Evolutionary conservation across 148 eudicot species (phyloP), one percentile per base, ranked within the genome.

Genomic region (Cornus controversa): DNA sequence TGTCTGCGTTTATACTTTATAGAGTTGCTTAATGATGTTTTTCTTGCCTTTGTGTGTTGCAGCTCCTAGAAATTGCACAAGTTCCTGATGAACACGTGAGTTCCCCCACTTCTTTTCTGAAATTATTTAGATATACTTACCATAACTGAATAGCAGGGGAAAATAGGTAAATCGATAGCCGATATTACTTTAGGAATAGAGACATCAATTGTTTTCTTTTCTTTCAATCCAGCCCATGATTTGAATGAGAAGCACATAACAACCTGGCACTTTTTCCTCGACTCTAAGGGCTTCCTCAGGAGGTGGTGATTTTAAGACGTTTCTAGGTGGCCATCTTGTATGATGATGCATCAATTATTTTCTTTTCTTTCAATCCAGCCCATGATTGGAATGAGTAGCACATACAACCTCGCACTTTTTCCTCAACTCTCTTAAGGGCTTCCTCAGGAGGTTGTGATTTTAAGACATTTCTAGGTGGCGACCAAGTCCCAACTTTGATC

Each of bases 11-110:
- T 37, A 24, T 27, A n/a, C 37, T 28, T 26, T 20, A 5, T 31
- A 22, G 67, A 76, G 50, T 47, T 65, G 40, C 58, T 78, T 47
- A 64, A 75, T 71, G 27, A 71, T 50, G 10, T 75, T 64, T 50
- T 66, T 66, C 70, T 22, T 76, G 66, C 47, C 23, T 66, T 74
- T 77, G 22, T 36, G 28, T 84, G 74, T 5, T 86, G 91, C 96
- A 95, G 98, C 98, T 95, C 64, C 88, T 95, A 81, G 98, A 95
- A 85, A 95, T 95, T 71, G 98, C 98, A 8, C 97, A 92, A 81
- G 98, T 95, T 83, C 88, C 98, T 83, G 98, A 95, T 86, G 89
- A 85, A 79, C 91, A 95, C 81, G 98, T 95, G 80, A 89, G 95
- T 76, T 63, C 11, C 45, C 3, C 23, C 40, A 2, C 45, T 67